A percentile compares a stretch with the other conserved stretches of the same genome.
These are phyloP conservation scores for Elsinoe australis DNA, from an alignment of 2,329 filamentous ascomycete species.

Conservation along the genomic window DNA sequence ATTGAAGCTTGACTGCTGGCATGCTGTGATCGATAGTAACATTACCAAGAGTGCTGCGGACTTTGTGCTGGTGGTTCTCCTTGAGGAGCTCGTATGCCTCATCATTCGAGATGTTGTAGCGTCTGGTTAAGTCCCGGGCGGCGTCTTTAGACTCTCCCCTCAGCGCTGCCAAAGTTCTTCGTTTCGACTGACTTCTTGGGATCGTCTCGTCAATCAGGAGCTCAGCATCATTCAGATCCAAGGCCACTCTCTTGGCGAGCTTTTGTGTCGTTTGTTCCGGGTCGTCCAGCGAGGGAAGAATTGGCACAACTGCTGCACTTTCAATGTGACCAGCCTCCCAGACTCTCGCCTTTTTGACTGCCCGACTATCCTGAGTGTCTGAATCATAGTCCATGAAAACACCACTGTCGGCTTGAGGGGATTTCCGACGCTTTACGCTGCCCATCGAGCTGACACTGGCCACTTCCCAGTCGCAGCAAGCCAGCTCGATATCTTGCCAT, in stretches of 20 bases:
- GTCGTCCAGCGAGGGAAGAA: conserved; percentile 69
- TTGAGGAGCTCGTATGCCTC: conserved; percentile 92
- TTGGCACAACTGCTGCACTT: conserved; percentile 47
- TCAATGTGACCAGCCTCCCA: conserved; percentile 29
- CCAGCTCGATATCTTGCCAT: conserved; percentile 71
- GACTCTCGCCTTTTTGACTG: conserved; percentile 25
- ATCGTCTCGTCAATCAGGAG: conserved; percentile 75
- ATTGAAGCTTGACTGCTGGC: conserved; percentile 83
- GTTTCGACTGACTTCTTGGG: conserved; percentile 54
- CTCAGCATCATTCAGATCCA: conserved; percentile 83
- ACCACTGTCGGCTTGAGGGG: conserved; percentile 21
- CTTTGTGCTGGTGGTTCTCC: conserved; percentile 93
- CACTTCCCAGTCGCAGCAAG: conserved; percentile 79
- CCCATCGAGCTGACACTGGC: conserved; percentile 46
- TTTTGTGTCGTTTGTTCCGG: conserved; percentile 66
- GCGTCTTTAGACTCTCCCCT: conserved; percentile 62
- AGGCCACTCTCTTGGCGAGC: conserved; percentile 67
- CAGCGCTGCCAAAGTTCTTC: conserved; percentile 44
- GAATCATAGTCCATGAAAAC: conserved; percentile 29
- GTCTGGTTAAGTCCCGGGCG: conserved; percentile 63
- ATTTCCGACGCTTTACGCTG: conserved; percentile 32
- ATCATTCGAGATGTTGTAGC: conserved; percentile 96
- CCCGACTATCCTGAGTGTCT: conserved; percentile 24
- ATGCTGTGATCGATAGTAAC: conserved; percentile 90
- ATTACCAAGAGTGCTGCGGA: conserved; percentile 83